Evolutionary conservation across 805 yeast genomes (phyloP).

Genomic region (Metschnikowia dekortorum): DNA sequence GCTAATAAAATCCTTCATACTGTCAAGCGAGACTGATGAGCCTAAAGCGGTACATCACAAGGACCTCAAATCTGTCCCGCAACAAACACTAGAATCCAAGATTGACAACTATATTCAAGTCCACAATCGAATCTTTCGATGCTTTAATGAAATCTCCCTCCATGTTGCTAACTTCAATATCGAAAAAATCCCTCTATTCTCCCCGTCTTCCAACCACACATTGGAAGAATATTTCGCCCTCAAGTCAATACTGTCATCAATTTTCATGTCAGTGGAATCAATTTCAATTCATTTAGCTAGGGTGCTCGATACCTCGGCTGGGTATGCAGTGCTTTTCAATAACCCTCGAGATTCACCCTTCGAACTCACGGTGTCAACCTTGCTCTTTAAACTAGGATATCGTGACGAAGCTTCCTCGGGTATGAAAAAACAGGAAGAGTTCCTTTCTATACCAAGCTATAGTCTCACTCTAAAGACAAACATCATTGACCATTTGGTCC

Average conservation of each 20-base stretch:
- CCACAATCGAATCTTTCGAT: conserved; percentile 9
- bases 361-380: conserved; percentile 30
- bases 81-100: not conserved
- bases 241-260: not conserved
- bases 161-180: conserved; percentile 6
- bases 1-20: not conserved
- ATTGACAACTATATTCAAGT: conserved; percentile 1
- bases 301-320: conserved; percentile 22
- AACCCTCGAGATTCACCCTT: conserved; percentile 28
- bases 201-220: conserved; percentile 8
- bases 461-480: conserved; percentile 34
- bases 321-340: conserved; percentile 36
- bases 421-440: conserved; percentile 19
- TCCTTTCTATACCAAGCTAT: conserved; percentile 33
- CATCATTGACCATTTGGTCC: conserved; percentile 27
- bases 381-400: conserved; percentile 27
- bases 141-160: conserved; percentile 13
- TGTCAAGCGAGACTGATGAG: not conserved
- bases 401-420: conserved; percentile 1
- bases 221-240: conserved; percentile 8
- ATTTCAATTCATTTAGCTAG: conserved; percentile 9
- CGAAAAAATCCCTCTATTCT: conserved; percentile 12
- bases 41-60: not conserved
- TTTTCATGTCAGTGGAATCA: conserved; percentile 9
- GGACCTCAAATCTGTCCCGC: not conserved